Evolutionary conservation across 2,329 filamentous ascomycete genomes (phyloP).

Genomic region (Aureobasidium subglaciale): DNA sequence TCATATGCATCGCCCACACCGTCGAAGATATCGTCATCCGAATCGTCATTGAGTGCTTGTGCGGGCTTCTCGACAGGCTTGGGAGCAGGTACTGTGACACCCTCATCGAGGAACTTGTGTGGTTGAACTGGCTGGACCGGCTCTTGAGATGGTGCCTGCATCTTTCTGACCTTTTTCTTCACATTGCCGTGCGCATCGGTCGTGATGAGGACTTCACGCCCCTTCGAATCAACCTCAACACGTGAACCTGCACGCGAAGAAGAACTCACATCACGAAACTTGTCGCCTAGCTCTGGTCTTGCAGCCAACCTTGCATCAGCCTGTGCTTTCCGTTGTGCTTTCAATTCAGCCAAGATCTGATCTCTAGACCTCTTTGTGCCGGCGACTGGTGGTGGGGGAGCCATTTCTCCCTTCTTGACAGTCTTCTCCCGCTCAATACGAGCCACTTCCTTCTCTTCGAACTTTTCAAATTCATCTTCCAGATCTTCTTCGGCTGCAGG

Average conservation of each 20-base stretch:
- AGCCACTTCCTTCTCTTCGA: slow-evolving; percentile 61
- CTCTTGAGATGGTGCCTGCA: slow-evolving; percentile 26
- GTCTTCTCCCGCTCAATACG: slow-evolving; percentile 55
- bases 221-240: slow-evolving; percentile 39
- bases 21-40: slow-evolving; percentile 55
- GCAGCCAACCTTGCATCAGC: slow-evolving; percentile 37
- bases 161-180: slow-evolving; percentile 54
- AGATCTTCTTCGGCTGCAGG: slow-evolving; percentile 26
- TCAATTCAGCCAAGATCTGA: slow-evolving; percentile 54
- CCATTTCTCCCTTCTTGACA: slow-evolving; percentile 47
- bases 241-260: background rate
- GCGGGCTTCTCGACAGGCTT: slow-evolving; percentile 35
- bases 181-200: slow-evolving; percentile 54
- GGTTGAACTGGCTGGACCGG: slow-evolving; percentile 23
- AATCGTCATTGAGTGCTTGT: slow-evolving; percentile 24
- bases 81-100: slow-evolving; percentile 28
- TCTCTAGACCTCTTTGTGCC: slow-evolving; percentile 49
- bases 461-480: slow-evolving; percentile 43
- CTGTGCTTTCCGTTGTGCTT: slow-evolving; percentile 44
- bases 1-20: slow-evolving; percentile 55
- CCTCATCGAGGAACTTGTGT: slow-evolving; percentile 26
- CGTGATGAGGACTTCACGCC: slow-evolving; percentile 52
- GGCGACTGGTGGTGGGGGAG: slow-evolving; percentile 33
- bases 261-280: slow-evolving; percentile 47
- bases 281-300: slow-evolving; percentile 44